Evolutionary conservation across 306 rosid species (phyloP), one percentile per base, ranked within the genome.

Genomic region (Cucurbita maxima): DNA sequence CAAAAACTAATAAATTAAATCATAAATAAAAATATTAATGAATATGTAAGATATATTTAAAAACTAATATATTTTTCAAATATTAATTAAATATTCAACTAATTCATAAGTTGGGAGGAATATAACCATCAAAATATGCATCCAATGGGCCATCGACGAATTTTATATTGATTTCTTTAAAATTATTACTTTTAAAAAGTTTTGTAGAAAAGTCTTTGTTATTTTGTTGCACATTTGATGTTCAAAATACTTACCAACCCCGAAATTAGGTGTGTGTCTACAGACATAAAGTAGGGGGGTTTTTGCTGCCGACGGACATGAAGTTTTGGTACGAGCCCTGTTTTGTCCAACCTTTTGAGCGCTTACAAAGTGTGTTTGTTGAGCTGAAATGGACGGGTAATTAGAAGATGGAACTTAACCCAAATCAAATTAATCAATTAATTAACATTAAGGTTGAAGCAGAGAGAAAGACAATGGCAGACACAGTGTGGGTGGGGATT

Each of bases 141-240:
- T 67, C 52, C 73, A 45, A 67, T 67, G 73, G 73, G 73, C 73
- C 55, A 43, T 10, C 71, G 22, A 56, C 73, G 73, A 67, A 67
- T 44, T 66, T 20, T 18, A 18, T 18, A 25, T 66, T 0, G 3
- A 47, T 5, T 47, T 1, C 18, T 50, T 50, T 30, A 30, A 30
- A 30, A 30, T 30, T 1, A 30, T 30, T 30, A 30, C 3, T 30
- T 30, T 30, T 30, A 30, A 30, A 2, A 30, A 30, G 3, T 30
- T 30, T 0, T 25, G 25, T 25, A 25, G 25, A 25, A 1, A 25
- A 25, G 25, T 25, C 2, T 25, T 25, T 30, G 34, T 30, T 30
- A 30, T 30, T 30, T 30, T 30, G 3, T 30, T 30, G 34, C 34
- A 30, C 3, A 30, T 30, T 30, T 30, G 20, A 60, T 18, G 0